phyloP scores from a whole-genome alignment of 2,329 filamentous ascomycete species.

The Stenocarpella maydis region DNA sequence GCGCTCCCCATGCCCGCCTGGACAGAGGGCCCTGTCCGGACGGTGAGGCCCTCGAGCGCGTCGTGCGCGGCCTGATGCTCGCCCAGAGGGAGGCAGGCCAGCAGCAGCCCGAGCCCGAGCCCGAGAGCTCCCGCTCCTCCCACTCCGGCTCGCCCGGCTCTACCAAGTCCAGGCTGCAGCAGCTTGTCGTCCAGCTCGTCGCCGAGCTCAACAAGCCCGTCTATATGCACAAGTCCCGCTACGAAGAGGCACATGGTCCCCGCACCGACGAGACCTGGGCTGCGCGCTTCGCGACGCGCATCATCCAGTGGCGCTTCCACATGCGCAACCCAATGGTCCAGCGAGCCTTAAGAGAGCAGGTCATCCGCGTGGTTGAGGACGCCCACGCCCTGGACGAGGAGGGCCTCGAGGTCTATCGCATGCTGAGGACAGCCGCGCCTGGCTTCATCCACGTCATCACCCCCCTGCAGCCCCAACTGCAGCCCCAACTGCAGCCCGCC shows the following conservation, averaged over 20 bases:
- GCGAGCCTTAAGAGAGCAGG: constrained; percentile 17
- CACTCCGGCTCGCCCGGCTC: constrained; percentile 11
- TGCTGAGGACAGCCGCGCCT: constrained; percentile 29
- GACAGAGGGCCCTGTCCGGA: constrained; percentile 29
- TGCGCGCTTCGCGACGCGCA: constrained; percentile 31
- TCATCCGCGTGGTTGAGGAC: constrained; percentile 31
- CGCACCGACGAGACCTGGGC: constrained; percentile 34
- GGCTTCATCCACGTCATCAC: constrained; percentile 32
- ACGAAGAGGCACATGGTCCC: constrained; percentile 29
- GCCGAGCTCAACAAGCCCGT: constrained; percentile 31
- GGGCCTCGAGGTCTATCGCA: constrained; percentile 34
- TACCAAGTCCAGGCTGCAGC: constrained; percentile 26
- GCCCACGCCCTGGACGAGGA: constrained; percentile 32
- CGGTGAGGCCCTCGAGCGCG: constrained; percentile 34
- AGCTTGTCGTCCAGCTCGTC: constrained; percentile 23
- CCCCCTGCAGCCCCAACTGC: too few species aligned
- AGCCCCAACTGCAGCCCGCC: constrained; percentile 30
- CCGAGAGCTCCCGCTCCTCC: constrained; percentile 2
- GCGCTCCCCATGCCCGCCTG: constrained; percentile 1
- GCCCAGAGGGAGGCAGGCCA: constrained; percentile 28
- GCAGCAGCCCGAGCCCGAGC: background rate
- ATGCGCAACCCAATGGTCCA: constrained; percentile 28
- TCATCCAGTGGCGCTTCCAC: constrained; percentile 34
- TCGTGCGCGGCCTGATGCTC: constrained; percentile 32
- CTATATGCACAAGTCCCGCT: constrained; percentile 23